Evolutionary conservation across 176 grass and related monocot genomes (phyloP), one percentile per base, ranked within the genome.

Genomic region (Coix lacrymajobi): DNA sequence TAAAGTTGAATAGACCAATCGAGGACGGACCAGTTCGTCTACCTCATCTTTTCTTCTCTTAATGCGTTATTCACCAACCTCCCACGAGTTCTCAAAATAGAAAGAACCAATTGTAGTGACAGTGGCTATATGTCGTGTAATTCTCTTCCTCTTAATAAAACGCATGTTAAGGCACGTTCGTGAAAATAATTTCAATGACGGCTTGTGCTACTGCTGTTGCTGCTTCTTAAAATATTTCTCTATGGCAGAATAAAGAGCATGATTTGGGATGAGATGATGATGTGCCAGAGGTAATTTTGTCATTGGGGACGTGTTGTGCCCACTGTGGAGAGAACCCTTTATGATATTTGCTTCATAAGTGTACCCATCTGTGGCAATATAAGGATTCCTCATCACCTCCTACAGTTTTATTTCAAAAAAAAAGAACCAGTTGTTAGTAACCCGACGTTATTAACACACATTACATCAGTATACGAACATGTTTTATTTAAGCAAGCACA

Each of bases 381-480:
- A 87, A 67, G 94, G 94, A 63, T 94, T 86, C 69, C 80, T 97
- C 91, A 97, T 97, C 15, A 97, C 73, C 72, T 94, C 94, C 94
- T 94, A 69, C 4, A 41, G 67, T 79, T 66, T 83, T 79, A 37
- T 74, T 51, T 73, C 63, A 68, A 32, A 66, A 86, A 26, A 49
- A 3, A 78, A 15, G 39, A 71, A 44, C 24, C 39, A 83, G 13
- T 15, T 68, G 8, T 76, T 32, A 52, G 11, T 49, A 77, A 57
- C 46, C 22, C 3, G 22, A 44, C 16, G 1, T 46, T 29, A 11
- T 8, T 34, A 71, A 25, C 3, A 22, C 16, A 36, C 22, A 84
- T 71, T 15, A 66, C 4, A 49, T 64, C 46, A 63, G 14, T 74
- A 26, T 28, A 61, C 29, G 57, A 61, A 28, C 15, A 38, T 75